These are phyloP conservation scores for Lolium rigidum DNA, from an alignment of 176 grass and related monocot genomes.

Conservation along the genomic window DNA sequence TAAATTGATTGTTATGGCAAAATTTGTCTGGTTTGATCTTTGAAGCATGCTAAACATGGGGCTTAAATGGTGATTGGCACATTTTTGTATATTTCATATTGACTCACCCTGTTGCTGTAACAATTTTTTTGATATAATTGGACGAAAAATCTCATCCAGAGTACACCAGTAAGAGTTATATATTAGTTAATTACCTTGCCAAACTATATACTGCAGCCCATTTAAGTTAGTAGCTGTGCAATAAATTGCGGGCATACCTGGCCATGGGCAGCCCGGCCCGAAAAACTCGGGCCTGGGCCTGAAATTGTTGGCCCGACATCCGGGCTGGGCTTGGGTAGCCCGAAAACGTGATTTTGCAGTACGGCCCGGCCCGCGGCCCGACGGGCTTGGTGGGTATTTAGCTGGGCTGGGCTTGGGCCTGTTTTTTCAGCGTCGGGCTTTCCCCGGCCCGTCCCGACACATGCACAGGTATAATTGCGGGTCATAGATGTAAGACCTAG, in stretches of 20 bases:
- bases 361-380: too few species aligned
- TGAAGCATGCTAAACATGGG: slow-evolving; percentile 14
- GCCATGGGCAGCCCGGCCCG: too few species aligned
- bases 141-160: neutral
- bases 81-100: slow-evolving; percentile 13
- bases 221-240: neutral
- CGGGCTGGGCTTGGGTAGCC: too few species aligned
- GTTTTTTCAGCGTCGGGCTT: too few species aligned
- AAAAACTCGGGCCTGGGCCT: too few species aligned
- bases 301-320: too few species aligned
- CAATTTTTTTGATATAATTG: slow-evolving; percentile 1
- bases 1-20: slow-evolving; percentile 35
- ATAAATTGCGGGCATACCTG: too few species aligned
- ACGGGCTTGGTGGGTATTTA: too few species aligned
- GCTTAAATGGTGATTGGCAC: slow-evolving; percentile 19
- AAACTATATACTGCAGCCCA: slow-evolving; percentile 8
- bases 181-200: slow-evolving; percentile 16
- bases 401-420: too few species aligned
- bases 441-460: too few species aligned
- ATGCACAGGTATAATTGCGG: too few species aligned
- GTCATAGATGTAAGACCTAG: neutral
- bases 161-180: neutral
- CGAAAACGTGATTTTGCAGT: too few species aligned
- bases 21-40: slow-evolving; percentile 21
- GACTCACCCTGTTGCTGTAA: neutral